Conservation (phyloP, 1,139 yeast species). For the Candida glucosophila region DNA sequence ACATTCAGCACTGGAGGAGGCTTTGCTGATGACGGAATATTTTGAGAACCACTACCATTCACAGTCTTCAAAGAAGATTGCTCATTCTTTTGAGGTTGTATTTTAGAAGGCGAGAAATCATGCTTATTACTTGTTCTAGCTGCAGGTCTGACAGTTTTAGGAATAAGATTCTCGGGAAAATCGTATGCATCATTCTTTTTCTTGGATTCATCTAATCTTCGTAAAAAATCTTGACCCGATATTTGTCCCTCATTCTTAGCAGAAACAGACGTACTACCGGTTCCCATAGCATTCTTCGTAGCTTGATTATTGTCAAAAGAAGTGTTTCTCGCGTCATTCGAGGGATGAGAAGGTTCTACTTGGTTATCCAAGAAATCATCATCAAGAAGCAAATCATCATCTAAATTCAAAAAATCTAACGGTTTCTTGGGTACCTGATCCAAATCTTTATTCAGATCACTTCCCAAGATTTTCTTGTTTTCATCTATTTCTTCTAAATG, state of each 20-base stretch:
- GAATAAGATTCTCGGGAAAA: slow-evolving; percentile 58
- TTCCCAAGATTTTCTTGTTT: slow-evolving; percentile 1
- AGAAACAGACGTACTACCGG: too few species aligned
- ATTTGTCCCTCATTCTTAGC: background rate
- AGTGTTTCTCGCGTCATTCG: slow-evolving; percentile 8
- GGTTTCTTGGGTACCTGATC: too few species aligned
- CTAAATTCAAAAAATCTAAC: slow-evolving; percentile 36
- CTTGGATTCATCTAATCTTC: slow-evolving; percentile 14
- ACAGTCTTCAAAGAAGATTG: background rate
- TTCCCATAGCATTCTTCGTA: too few species aligned
- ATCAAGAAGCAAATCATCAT: slow-evolving; percentile 37
- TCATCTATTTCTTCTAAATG: slow-evolving; percentile 1
- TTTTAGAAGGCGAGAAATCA: slow-evolving; percentile 2
- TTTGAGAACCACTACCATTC: slow-evolving; percentile 1
- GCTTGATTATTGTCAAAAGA: background rate
- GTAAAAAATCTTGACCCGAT: slow-evolving; percentile 5
- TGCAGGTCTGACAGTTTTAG: slow-evolving; percentile 16
- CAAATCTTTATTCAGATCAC: too few species aligned
- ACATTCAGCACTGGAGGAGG: slow-evolving; percentile 8
- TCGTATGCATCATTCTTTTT: slow-evolving; percentile 71
- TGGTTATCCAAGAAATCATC: slow-evolving; percentile 10
- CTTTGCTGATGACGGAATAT: background rate
- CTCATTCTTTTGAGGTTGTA: background rate
- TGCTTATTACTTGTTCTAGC: slow-evolving; percentile 2
- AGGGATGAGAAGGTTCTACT: slow-evolving; percentile 8